Evolutionary conservation across 164 flowering plant species (phyloP).

Genomic region (Hamamelis virginiana): DNA sequence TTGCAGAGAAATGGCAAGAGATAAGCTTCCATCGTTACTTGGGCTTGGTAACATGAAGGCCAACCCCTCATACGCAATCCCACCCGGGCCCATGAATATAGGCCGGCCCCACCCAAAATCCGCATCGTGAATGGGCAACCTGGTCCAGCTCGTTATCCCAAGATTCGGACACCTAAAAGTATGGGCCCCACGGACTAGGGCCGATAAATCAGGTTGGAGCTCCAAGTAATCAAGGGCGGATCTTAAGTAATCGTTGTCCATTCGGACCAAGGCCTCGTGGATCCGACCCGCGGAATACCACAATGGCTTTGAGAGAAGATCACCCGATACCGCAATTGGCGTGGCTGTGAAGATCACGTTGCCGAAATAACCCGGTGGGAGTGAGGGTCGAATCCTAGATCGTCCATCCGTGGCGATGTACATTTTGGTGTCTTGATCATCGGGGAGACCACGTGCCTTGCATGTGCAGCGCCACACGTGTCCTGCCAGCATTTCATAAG

Average conservation of each 20-base stretch:
- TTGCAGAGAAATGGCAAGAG: conserved; percentile 52
- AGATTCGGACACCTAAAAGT: conserved; percentile 62
- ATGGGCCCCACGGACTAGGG: conserved; percentile 58
- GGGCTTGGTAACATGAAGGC: conserved; percentile 59
- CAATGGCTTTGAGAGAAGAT: conserved; percentile 45
- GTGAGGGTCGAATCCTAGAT: conserved; percentile 47
- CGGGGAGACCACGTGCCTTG: conserved; percentile 50
- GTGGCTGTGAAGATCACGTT: conserved; percentile 62
- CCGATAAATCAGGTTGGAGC: conserved; percentile 55
- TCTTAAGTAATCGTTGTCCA: conserved; percentile 61
- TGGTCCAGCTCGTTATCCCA: conserved; percentile 63
- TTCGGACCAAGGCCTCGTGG: conserved; percentile 47
- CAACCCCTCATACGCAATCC: conserved; percentile 56
- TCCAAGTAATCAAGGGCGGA: conserved; percentile 77
- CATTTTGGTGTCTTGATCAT: conserved; percentile 54
- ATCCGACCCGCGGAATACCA: conserved; percentile 51
- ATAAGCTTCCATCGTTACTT: conserved; percentile 58
- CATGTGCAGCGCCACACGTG: conserved; percentile 66
- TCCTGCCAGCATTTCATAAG: conserved; percentile 65
- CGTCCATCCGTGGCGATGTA: conserved; percentile 67
- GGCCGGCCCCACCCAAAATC: conserved; percentile 88
- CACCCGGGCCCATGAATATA: conserved; percentile 67
- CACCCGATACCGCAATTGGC: conserved; percentile 50
- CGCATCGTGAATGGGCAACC: conserved; percentile 64
- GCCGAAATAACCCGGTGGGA: conserved; percentile 66